phyloP scores from a whole-genome alignment of 169 alveolate genomes.

The Cryptosporidium sp. region DNA sequence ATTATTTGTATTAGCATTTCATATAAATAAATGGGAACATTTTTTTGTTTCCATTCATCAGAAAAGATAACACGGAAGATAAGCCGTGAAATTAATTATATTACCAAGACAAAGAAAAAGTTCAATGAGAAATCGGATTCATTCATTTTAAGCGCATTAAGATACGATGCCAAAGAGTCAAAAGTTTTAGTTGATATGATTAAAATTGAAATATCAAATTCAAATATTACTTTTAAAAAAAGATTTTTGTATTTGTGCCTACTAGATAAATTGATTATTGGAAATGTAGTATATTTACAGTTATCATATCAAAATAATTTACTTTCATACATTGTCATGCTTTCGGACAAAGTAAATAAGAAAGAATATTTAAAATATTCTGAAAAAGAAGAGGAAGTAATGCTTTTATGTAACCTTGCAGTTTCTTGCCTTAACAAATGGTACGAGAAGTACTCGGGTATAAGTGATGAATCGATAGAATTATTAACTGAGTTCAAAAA shows the following conservation, averaged over 20 bases:
- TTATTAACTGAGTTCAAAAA: not conserved
- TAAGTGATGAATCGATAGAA: not conserved
- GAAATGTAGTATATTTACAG: constrained; percentile 3
- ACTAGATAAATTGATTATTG: constrained; percentile 9
- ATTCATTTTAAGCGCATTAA: constrained; percentile 2
- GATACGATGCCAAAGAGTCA: not conserved
- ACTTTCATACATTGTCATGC: constrained; percentile 7
- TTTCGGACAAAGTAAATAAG: not conserved
- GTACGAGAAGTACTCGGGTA: not conserved
- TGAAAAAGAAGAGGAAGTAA: constrained; percentile 16
- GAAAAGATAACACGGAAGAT: constrained; percentile 22
- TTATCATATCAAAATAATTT: constrained; percentile 6
- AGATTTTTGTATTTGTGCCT: constrained; percentile 34
- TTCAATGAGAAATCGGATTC: not conserved
- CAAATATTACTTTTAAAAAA: not conserved
- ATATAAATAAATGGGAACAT: constrained; percentile 13
- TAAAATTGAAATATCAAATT: constrained; percentile 14
- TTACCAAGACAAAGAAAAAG: constrained; percentile 15
- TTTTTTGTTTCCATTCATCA: constrained; percentile 7
- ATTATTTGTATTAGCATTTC: not conserved
- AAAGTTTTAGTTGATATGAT: constrained; percentile 29
- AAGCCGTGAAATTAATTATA: not conserved
- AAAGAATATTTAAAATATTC: not conserved
- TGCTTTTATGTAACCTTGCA: constrained; percentile 14
- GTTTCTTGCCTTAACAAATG: constrained; percentile 44